Evolutionary conservation across 2,329 filamentous ascomycete genomes (phyloP).

Genomic region (Ceratocystis colombiana): DNA sequence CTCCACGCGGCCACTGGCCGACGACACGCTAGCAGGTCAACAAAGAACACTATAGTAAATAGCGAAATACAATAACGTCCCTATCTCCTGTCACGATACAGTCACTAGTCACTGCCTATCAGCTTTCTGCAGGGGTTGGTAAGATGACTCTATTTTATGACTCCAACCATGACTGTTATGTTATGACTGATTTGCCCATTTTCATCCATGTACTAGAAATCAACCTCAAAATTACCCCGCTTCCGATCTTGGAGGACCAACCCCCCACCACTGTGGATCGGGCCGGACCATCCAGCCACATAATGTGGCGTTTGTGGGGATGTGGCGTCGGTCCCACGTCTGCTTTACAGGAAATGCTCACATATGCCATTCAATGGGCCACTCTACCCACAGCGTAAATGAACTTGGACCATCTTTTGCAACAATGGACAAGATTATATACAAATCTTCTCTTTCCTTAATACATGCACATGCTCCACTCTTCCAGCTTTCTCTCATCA

Average conservation of each 20-base stretch:
- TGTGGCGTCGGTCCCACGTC: neutral
- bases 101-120: neutral
- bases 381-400: too few species aligned
- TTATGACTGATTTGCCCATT: neutral
- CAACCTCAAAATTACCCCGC: conserved; percentile 6
- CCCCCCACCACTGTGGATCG: conserved; percentile 11
- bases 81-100: neutral
- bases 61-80: neutral
- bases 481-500: neutral
- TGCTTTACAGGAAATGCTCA: neutral
- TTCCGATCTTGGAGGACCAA: neutral
- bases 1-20: too few species aligned
- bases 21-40: neutral
- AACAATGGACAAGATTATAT: too few species aligned
- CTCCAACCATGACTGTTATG: neutral
- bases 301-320: neutral
- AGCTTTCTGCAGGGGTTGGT: neutral
- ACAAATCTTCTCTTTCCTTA: neutral
- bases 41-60: too few species aligned
- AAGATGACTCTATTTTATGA: conserved; percentile 5
- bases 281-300: conserved; percentile 7
- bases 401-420: too few species aligned
- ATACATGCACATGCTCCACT: neutral
- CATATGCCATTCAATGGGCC: too few species aligned
- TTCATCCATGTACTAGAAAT: neutral